A percentile compares a stretch with the other conserved stretches of the same genome.
These are phyloP conservation scores for Tetradesmus obliquus DNA, from an alignment of 139 green algal species.

Conservation along the genomic window DNA sequence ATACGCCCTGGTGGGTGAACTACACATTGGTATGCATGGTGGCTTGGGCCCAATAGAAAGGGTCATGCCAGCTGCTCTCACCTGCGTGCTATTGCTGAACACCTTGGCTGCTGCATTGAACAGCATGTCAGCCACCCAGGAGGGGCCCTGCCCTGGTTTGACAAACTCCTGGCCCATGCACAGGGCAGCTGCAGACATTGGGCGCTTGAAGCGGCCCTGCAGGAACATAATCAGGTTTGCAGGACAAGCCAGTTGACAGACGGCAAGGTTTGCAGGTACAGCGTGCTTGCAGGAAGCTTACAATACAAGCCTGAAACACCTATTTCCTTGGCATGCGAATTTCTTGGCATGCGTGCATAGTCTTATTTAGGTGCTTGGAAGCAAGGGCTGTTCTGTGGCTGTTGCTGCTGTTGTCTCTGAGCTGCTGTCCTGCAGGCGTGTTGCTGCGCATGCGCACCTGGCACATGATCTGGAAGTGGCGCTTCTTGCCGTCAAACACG, in stretches of 20 bases:
- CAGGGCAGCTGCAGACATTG: background rate
- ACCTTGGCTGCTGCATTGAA: conserved; percentile 31
- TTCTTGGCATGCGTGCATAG: too few species aligned
- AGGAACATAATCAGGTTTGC: background rate
- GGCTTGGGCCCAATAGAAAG: too few species aligned
- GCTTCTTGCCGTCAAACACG: conserved; percentile 46
- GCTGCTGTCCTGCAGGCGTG: background rate
- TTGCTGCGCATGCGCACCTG: conserved; percentile 11
- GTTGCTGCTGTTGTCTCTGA: background rate
- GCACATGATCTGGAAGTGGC: conserved; percentile 37
- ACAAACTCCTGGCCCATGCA: conserved; percentile 18
- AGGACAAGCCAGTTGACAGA: background rate
- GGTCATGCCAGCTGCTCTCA: background rate
- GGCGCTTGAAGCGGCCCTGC: conserved; percentile 39
- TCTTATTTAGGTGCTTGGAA: too few species aligned
- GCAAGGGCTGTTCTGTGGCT: too few species aligned
- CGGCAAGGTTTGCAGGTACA: background rate
- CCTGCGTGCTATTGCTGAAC: conserved; percentile 39
- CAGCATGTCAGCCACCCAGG: conserved; percentile 37
- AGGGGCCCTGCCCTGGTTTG: conserved; percentile 24
- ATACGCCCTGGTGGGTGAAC: background rate
- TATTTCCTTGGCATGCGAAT: too few species aligned
- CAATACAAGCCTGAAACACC: too few species aligned
- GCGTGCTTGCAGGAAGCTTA: background rate
- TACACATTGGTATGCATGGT: background rate